Evolutionary conservation across 768 basidiomycete genomes (phyloP), one percentile per base, ranked within the genome.

Genomic region (Macrolepiota albuminosa): DNA sequence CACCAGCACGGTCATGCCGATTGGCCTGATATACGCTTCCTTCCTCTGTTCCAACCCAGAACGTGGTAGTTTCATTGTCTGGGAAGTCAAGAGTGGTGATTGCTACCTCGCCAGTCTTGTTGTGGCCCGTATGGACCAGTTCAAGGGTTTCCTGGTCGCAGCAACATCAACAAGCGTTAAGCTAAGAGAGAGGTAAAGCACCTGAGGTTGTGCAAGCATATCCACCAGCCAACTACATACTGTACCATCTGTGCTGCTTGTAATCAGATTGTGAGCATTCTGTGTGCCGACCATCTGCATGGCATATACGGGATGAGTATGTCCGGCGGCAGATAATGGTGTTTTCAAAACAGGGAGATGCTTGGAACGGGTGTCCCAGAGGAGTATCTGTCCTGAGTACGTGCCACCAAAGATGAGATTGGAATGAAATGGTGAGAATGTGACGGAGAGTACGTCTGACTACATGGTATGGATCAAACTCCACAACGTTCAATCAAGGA

Each of bases 241-340:
- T 31, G 89, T 89, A 3, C 97, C 97, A 72, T 99, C 97, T 11
- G 97, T 98, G 67, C 95, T 97, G 67, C 91, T 93, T 11, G 95
- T 94, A 64, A 99, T 94, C 60, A 99, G 76, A 69, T 97, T 98
- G 72, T 98, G 95, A 0, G 97, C 97, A 70, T 98, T 98, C 74
- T 98, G 97, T 2, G 97, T 97, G 9, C 97, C 97, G 18, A 98
- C 92, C 88, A 98, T 94, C 65, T 91, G 88, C 88, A 99, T 97
- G 0, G 93, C 91, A 75, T 99, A 99, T 42, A 99, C 93, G 0
- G 97, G 97, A 73, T 99, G 96, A 4, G 97, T 98, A 70, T 99
- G 97, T 0, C 97, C 97, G 33, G 93, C 87, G 1, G 95, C 93
- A 16, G 95, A 97, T 43, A 98, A 74, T 0, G 97, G 97, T 6